These are phyloP conservation scores for Phytophthora brassicae DNA, from an alignment of 352 stramenopile species.

Conservation along the genomic window DNA sequence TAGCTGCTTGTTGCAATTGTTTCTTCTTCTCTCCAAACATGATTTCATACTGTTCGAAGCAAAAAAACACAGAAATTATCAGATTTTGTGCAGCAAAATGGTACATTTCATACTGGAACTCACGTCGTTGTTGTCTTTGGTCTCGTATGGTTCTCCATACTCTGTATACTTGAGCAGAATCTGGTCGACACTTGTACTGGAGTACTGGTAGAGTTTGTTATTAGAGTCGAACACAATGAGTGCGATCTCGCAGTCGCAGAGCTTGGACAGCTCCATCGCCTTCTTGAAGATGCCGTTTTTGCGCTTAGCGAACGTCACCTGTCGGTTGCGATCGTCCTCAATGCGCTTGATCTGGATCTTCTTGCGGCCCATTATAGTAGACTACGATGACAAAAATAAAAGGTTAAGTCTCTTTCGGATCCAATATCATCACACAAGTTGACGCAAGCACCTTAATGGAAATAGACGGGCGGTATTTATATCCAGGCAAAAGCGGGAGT, in stretches of 20 bases:
- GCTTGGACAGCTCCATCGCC: slow-evolving; percentile 85
- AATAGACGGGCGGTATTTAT: slow-evolving; percentile 42
- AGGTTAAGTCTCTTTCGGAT: slow-evolving; percentile 35
- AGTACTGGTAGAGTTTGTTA: slow-evolving; percentile 86
- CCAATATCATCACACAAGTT: slow-evolving; percentile 18
- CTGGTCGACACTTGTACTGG: slow-evolving; percentile 78
- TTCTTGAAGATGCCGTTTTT: slow-evolving; percentile 89
- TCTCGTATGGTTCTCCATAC: slow-evolving; percentile 81
- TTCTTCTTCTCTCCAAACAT: slow-evolving; percentile 87
- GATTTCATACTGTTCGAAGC: slow-evolving; percentile 64
- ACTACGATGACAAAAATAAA: no score
- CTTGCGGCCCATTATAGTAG: slow-evolving; percentile 63
- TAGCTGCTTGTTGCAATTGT: slow-evolving; percentile 40
- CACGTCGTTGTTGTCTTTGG: slow-evolving; percentile 85
- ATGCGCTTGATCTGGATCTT: slow-evolving; percentile 91
- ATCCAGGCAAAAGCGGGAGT: slow-evolving; percentile 33
- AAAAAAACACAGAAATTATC: not conserved
- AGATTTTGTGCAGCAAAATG: not conserved
- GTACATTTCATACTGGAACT: slow-evolving; percentile 8
- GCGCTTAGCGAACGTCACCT: slow-evolving; percentile 84
- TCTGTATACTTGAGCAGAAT: slow-evolving; percentile 88
- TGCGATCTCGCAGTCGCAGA: slow-evolving; percentile 86
- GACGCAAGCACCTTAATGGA: slow-evolving; percentile 22
- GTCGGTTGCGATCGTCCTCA: slow-evolving; percentile 82
- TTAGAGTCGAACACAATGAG: slow-evolving; percentile 89